Conservation (phyloP, 78 protist species). For the Capsaspora owczarzaki region DNA sequence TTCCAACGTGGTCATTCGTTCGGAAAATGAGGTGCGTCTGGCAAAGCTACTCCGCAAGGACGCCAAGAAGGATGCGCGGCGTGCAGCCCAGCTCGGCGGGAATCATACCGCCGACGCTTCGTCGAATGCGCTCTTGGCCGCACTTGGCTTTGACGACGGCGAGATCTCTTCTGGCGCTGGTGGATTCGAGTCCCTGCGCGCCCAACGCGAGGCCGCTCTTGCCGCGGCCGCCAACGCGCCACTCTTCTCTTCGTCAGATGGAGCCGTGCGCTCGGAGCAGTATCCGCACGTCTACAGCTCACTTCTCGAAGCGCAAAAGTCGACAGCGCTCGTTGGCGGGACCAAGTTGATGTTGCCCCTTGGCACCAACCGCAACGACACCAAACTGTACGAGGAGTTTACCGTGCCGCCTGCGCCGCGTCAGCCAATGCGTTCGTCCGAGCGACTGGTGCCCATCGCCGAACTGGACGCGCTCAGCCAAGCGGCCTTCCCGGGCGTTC, state of each 20-base stretch:
- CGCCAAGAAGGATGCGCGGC: too few species aligned
- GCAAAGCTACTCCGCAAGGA: too few species aligned
- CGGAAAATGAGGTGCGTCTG: too few species aligned
- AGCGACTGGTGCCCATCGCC: not conserved
- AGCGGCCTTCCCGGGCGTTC: conserved; percentile 8
- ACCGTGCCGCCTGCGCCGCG: not conserved
- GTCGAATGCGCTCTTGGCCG: too few species aligned
- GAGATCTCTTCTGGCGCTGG: too few species aligned
- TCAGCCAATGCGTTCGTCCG: not conserved
- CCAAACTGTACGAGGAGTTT: not conserved
- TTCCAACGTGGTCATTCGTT: too few species aligned
- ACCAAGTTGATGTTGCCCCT: not conserved
- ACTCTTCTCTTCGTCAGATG: not conserved
- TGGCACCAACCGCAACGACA: not conserved
- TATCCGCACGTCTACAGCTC: not conserved
- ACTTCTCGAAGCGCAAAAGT: not conserved
- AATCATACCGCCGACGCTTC: too few species aligned
- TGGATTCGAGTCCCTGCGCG: too few species aligned
- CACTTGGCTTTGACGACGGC: too few species aligned
- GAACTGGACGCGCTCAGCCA: not conserved
- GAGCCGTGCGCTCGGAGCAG: not conserved
- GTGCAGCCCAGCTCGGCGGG: too few species aligned
- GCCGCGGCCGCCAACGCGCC: not conserved
- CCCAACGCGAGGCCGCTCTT: not conserved
- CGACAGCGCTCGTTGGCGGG: not conserved